Evolutionary conservation across 1,284 basidiomycete genomes (phyloP).

Genomic region (Tausonia pullulans): DNA sequence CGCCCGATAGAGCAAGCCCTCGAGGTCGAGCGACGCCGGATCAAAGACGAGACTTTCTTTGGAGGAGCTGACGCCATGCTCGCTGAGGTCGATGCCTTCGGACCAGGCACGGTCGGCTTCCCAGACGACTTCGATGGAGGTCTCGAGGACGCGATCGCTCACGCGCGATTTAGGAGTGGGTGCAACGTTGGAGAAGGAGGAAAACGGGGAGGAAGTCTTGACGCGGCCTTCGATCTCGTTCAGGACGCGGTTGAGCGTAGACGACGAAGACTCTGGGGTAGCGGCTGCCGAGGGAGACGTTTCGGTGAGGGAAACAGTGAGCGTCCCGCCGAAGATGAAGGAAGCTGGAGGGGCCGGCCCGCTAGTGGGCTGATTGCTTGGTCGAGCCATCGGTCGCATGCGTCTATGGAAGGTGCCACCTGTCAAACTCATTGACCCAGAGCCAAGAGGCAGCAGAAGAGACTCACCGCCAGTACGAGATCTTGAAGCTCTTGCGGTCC

Average conservation of each 20-base stretch:
- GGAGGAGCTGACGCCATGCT: neutral
- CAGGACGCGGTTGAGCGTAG: conserved; percentile 11
- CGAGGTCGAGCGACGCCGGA: conserved; percentile 55
- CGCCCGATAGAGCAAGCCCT: conserved; percentile 47
- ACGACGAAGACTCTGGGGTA: neutral
- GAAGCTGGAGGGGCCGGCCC: neutral
- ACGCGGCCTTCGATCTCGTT: conserved; percentile 14
- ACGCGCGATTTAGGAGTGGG: neutral
- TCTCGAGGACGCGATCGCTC: conserved; percentile 13
- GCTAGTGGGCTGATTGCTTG: neutral
- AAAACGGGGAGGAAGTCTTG: neutral
- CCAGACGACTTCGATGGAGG: conserved; percentile 9
- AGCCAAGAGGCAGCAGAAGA: conserved; percentile 11
- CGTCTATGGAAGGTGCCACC: conserved; percentile 35
- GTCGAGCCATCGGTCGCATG: conserved; percentile 31
- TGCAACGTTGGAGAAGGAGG: neutral
- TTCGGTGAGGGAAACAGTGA: conserved; percentile 41
- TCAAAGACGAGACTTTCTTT: conserved; percentile 25
- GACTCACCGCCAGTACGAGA: conserved; percentile 51
- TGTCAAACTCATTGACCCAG: conserved; percentile 6
- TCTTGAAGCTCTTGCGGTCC: conserved; percentile 51
- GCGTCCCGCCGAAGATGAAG: conserved; percentile 41
- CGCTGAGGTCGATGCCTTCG: conserved; percentile 21
- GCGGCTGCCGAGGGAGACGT: neutral
- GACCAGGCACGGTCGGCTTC: conserved; percentile 32